phyloP scores from a whole-genome alignment of 768 basidiomycete genomes.

The Termitomyces sp. region DNA sequence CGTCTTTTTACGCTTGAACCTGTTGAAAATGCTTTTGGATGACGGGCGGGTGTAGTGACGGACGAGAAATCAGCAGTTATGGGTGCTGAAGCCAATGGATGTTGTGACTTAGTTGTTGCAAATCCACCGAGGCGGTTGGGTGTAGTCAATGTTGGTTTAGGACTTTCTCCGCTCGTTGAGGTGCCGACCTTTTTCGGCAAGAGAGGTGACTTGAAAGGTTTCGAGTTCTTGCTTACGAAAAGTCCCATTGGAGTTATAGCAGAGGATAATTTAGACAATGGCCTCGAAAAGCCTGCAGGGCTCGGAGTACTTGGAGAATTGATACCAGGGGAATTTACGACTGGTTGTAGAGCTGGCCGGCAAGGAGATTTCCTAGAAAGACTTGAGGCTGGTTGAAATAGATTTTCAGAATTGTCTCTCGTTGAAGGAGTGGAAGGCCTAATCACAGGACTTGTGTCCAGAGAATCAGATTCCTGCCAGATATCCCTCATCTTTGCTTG shows the following conservation, averaged over 20 bases:
- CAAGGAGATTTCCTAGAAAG: constrained; percentile 19
- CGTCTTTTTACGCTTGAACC: constrained; percentile 14
- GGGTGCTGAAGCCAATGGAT: constrained; percentile 28
- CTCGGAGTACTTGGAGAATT: constrained; percentile 37
- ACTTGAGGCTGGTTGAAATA: constrained; percentile 21
- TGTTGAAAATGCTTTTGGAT: constrained; percentile 3
- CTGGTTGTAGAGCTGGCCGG: constrained; percentile 30
- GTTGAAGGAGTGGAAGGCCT: constrained; percentile 9
- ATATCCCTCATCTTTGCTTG: constrained; percentile 41
- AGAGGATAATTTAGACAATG: constrained; percentile 11
- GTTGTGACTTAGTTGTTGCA: constrained; percentile 26
- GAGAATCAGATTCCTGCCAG: constrained; percentile 38
- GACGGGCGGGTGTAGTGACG: constrained; percentile 10
- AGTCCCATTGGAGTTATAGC: constrained; percentile 3
- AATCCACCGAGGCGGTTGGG: constrained; percentile 9
- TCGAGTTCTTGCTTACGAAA: constrained; percentile 19
- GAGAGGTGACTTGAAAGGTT: constrained; percentile 45
- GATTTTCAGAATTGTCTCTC: constrained; percentile 19
- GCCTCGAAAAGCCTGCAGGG: constrained; percentile 25
- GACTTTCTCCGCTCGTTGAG: neutral
- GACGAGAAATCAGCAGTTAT: constrained; percentile 12
- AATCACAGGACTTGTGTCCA: neutral
- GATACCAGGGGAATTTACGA: constrained; percentile 28
- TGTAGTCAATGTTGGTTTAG: constrained; percentile 28
- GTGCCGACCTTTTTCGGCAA: constrained; percentile 18